These are phyloP conservation scores for Hypseocharis bilobata DNA, from an alignment of 441 rosid species.

Conservation along the genomic window DNA sequence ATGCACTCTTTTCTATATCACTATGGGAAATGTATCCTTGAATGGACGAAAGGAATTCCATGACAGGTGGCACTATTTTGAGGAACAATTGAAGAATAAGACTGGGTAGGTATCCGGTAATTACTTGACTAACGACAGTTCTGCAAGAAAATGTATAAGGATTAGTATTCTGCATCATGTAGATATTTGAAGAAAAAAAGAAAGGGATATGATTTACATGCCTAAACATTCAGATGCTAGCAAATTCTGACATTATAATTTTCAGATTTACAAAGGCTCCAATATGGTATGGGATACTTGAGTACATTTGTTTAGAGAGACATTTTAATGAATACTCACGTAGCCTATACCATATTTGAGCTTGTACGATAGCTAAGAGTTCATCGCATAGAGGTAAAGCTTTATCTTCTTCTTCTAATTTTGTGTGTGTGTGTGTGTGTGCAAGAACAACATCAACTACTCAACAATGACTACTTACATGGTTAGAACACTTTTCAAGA, in stretches of 20 bases:
- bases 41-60: constrained; percentile 88
- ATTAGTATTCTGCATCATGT: constrained; percentile 19
- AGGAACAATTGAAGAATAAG: constrained; percentile 74
- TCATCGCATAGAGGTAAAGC: background rate
- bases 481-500: constrained; percentile 59
- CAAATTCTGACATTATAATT: background rate
- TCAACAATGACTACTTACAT: constrained; percentile 35
- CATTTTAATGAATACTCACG: background rate
- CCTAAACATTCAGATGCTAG: constrained; percentile 3
- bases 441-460: background rate
- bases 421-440: background rate
- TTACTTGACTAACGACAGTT: constrained; percentile 51
- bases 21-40: constrained; percentile 85
- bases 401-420: background rate
- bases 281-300: background rate
- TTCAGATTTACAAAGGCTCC: too few relatives aligned
- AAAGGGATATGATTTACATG: background rate
- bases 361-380: background rate
- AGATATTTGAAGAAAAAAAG: background rate
- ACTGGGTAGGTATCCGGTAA: constrained; percentile 92
- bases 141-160: constrained; percentile 42
- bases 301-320: background rate
- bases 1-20: constrained; percentile 77
- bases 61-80: constrained; percentile 71
- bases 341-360: background rate